phyloP scores from a whole-genome alignment of 495 filamentous ascomycete genomes.

The Aspergillus coremiiformis region DNA sequence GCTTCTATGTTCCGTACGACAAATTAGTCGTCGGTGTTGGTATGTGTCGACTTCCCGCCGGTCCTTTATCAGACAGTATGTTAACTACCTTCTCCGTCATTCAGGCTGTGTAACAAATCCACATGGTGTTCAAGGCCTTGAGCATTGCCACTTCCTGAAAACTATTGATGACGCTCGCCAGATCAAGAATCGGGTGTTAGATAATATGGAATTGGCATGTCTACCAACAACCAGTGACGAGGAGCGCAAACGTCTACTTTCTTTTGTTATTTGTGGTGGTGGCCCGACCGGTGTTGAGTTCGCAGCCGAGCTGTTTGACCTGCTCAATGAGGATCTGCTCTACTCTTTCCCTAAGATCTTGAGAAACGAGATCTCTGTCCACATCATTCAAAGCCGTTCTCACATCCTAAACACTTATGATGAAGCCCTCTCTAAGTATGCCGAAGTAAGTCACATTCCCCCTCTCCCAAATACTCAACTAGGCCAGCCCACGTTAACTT shows the following conservation, averaged over 20 bases:
- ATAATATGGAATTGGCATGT: conserved; percentile 88
- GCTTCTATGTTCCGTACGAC: conserved; percentile 96
- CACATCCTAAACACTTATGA: conserved; percentile 99
- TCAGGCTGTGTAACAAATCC: conserved; percentile 81
- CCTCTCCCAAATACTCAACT: too few species aligned
- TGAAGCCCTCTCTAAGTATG: conserved; percentile 84
- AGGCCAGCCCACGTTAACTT: conserved; percentile 1
- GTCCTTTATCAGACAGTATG: background rate
- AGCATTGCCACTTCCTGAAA: conserved; percentile 92
- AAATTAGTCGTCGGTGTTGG: conserved; percentile 94
- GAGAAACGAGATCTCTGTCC: conserved; percentile 93
- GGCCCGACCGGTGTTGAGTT: conserved; percentile 98
- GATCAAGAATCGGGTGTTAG: conserved; percentile 85
- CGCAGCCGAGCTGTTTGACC: conserved; percentile 89
- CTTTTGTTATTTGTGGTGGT: conserved; percentile 91
- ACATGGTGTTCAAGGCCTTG: conserved; percentile 91
- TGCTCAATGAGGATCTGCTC: conserved; percentile 91
- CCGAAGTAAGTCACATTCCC: conserved; percentile 55
- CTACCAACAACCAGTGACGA: conserved; percentile 86
- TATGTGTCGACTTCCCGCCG: conserved; percentile 25
- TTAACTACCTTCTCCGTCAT: conserved; percentile 10
- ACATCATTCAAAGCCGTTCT: conserved; percentile 85
- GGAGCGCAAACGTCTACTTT: conserved; percentile 78
- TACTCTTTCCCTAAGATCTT: conserved; percentile 79
- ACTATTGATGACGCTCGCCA: conserved; percentile 81